Evolutionary conservation across 805 yeast genomes (phyloP).

Genomic region (Myxozyma sirexii): DNA sequence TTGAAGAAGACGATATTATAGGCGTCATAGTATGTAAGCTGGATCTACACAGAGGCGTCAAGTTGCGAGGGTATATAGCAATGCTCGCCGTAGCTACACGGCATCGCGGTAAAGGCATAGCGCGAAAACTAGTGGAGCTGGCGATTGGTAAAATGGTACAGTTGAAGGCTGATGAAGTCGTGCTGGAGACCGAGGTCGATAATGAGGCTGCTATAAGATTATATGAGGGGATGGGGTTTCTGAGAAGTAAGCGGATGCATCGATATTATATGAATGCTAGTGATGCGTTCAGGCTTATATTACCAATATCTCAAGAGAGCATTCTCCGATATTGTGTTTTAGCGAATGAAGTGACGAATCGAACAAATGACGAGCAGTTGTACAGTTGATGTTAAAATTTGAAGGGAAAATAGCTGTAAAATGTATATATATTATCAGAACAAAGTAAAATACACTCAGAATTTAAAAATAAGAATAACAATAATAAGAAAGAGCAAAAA

Average conservation of each 20-base stretch:
- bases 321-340: conserved; percentile 49
- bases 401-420: background rate
- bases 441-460: background rate
- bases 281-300: conserved; percentile 84
- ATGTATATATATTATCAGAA: background rate
- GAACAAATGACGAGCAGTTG: background rate
- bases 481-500: background rate
- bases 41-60: conserved; percentile 70
- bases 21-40: conserved; percentile 86
- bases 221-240: conserved; percentile 76
- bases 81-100: conserved; percentile 84
- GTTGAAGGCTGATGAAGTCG: conserved; percentile 73
- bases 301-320: conserved; percentile 72
- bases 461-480: background rate
- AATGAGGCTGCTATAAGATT: conserved; percentile 69
- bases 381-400: background rate
- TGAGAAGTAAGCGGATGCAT: conserved; percentile 72
- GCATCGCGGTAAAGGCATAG: conserved; percentile 80
- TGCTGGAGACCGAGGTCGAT: conserved; percentile 86
- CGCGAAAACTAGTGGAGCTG: conserved; percentile 65
- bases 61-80: conserved; percentile 90
- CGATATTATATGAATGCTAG: conserved; percentile 89
- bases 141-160: conserved; percentile 67
- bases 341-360: background rate
- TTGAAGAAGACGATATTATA: conserved; percentile 25